Evolutionary conservation across 73 alveolate genomes (phyloP).

Genomic region (Stentor coeruleus): DNA sequence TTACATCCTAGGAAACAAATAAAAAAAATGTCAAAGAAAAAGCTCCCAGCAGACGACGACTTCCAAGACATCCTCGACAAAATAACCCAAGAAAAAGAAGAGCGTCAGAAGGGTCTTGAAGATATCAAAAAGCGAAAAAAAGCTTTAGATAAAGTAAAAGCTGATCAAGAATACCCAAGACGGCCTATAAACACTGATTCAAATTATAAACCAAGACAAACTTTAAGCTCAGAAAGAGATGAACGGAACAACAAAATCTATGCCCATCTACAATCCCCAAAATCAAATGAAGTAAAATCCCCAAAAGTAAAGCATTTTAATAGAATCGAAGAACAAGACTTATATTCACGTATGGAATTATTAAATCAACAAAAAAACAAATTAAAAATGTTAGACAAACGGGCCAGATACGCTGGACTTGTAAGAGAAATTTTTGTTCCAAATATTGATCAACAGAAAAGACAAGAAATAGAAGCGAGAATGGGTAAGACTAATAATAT

Average conservation of each 20-base stretch:
- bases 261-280: not conserved
- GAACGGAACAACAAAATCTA: not conserved
- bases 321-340: not conserved
- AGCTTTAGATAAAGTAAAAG: not conserved
- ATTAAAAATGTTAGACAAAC: slow-evolving; percentile 8
- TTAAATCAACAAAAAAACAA: not conserved
- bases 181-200: not conserved
- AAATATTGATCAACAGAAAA: not conserved
- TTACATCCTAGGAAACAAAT: too few species aligned
- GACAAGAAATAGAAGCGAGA: not conserved
- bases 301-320: not conserved
- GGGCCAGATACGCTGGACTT: slow-evolving; percentile 1
- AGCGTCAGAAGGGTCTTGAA: slow-evolving; percentile 12
- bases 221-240: not conserved
- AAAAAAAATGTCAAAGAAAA: too few species aligned
- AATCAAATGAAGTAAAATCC: not conserved
- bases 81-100: not conserved
- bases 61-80: not conserved
- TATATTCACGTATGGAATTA: not conserved
- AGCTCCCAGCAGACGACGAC: not conserved
- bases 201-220: not conserved
- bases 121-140: not conserved
- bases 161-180: not conserved
- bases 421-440: slow-evolving; percentile 17
- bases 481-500: slow-evolving; percentile 6